Evolutionary conservation across 1,284 basidiomycete genomes (phyloP), one percentile per base, ranked within the genome.

Genomic region (Volvariella volvacea): DNA sequence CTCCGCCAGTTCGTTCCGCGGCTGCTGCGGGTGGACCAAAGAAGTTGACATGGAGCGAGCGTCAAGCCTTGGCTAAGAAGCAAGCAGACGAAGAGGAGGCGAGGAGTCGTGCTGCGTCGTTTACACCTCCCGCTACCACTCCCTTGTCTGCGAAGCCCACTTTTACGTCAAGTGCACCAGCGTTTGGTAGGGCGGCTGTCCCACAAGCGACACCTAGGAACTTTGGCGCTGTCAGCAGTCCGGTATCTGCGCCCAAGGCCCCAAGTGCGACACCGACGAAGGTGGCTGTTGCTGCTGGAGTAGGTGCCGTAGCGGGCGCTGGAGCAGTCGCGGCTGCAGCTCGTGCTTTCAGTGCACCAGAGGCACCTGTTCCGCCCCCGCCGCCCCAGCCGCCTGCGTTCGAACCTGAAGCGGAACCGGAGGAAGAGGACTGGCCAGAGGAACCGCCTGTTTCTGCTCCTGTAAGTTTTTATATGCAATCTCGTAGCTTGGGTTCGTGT

Each of bases 1-100:
- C 60, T 31, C 7, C 53, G 2, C 56, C 44, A 43, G 44, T 46
- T 2, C 42, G 43, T n/a, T 41, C 54, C 14, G 52, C 57, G 51
- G 52, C 62, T n/a, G 50, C 55, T 39, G 63, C 66, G 16, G 63
- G 63, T 14, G 43, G 45, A 31, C 36, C 67, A 2, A 88, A 88
- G 71, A 92, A 92, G 61, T 64, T 94, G 45, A 93, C 91, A 0
- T 95, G 92, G 92, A 85, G 79, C 49, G 88, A 95, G 61, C 73
- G 92, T 31, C 92, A 95, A 60, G 91, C 88, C 0, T 66, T 84
- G 22, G 84, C 90, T 2, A 93, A 92, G 72, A 85, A 84, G 57
- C 85, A 91, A 55, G 70, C 74, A 8, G 87, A 84, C 53, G 88
- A 88, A 55, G 92, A 96, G 49, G 88, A 90, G 48, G 70, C 72